Conservation (phyloP, 1,284 basidiomycete genomes). For the Fistulina hepatica region DNA sequence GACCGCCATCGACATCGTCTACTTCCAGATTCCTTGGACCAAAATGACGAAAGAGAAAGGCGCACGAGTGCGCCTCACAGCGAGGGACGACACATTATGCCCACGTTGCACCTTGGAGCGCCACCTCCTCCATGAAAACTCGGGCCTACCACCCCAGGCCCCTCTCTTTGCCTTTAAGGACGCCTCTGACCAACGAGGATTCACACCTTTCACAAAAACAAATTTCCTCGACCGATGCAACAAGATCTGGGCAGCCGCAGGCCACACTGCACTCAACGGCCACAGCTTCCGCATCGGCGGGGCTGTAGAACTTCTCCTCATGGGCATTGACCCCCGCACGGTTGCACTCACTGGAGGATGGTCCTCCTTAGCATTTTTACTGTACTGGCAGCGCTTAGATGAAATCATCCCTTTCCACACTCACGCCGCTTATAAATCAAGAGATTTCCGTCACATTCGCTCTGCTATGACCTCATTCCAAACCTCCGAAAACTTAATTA, state of each 20-base stretch:
- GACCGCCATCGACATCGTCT: neutral
- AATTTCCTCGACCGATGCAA: too few species aligned
- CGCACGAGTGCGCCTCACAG: conserved; percentile 8
- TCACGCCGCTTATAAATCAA: too few species aligned
- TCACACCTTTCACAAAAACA: too few species aligned
- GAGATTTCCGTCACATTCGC: too few species aligned
- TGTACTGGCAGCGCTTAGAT: conserved; percentile 10
- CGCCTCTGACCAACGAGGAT: too few species aligned
- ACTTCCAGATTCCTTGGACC: conserved; percentile 11
- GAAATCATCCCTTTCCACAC: conserved; percentile 10
- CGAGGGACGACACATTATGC: conserved; percentile 7
- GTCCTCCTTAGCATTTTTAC: conserved; percentile 8
- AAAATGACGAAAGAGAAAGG: conserved; percentile 10
- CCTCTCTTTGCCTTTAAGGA: too few species aligned
- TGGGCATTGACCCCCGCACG: conserved; percentile 8
- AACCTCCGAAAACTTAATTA: too few species aligned
- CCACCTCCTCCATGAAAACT: too few species aligned
- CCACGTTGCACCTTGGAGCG: too few species aligned
- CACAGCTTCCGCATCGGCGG: conserved; percentile 13
- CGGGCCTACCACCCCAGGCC: too few species aligned
- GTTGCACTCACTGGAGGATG: conserved; percentile 9
- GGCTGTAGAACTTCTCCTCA: conserved; percentile 1
- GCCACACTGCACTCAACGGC: conserved; percentile 5
- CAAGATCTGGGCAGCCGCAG: too few species aligned
- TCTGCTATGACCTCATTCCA: too few species aligned